phyloP scores from a whole-genome alignment of 2,329 filamentous ascomycete genomes.

The Hypoxylon sp. region DNA sequence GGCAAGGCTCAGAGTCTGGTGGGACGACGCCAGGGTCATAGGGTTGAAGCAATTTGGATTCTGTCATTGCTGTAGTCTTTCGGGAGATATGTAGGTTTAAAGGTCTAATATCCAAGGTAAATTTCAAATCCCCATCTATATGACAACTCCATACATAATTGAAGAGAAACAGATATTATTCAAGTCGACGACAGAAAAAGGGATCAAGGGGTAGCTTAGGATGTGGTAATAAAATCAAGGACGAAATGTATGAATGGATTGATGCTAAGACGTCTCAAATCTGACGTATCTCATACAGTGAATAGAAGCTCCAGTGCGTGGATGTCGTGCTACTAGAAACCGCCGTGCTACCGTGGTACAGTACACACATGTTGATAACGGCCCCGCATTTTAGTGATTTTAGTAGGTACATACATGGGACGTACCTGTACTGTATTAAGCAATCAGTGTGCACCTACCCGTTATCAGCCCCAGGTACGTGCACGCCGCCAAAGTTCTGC shows the following conservation, averaged over 20 bases:
- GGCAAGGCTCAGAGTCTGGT: conserved; percentile 61
- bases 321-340: background rate
- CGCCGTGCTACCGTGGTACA: background rate
- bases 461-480: conserved; percentile 10
- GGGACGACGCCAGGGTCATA: conserved; percentile 58
- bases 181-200: background rate
- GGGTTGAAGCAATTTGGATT: conserved; percentile 27
- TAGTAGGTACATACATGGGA: background rate
- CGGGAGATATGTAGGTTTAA: background rate
- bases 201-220: background rate
- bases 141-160: background rate
- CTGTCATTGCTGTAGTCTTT: conserved; percentile 19
- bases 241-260: background rate
- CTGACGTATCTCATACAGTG: conserved; percentile 21
- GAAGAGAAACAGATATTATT: background rate
- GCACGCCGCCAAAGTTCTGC: conserved; percentile 32
- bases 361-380: conserved; percentile 6
- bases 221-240: background rate
- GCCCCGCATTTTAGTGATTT: conserved; percentile 6
- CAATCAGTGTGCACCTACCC: background rate
- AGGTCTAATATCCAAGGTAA: background rate
- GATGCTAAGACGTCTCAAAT: conserved; percentile 10
- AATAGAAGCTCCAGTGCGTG: conserved; percentile 8
- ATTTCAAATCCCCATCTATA: background rate
- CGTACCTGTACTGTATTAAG: background rate